These are phyloP conservation scores for Hypoxylon sp. DNA, from an alignment of 2,329 filamentous ascomycete genomes.

Conservation along the genomic window DNA sequence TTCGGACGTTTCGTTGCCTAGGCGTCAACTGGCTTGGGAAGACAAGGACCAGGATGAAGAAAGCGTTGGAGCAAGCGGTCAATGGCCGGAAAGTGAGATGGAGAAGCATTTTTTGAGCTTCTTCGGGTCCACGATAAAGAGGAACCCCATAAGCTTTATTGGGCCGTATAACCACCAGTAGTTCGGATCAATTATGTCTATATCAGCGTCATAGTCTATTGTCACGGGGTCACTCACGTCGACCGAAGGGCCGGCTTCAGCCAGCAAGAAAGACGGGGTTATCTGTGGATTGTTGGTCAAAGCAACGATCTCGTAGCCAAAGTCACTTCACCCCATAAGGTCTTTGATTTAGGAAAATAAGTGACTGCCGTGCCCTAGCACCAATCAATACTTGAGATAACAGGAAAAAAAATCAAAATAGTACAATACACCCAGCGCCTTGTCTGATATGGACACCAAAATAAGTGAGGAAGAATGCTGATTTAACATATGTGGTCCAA, in stretches of 20 bases:
- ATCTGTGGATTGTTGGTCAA: constrained; percentile 39
- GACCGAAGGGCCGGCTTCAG: constrained; percentile 26
- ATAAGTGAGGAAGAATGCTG: not conserved
- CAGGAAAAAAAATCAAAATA: constrained; percentile 30
- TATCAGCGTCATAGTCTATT: constrained; percentile 29
- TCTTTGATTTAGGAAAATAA: constrained; percentile 40
- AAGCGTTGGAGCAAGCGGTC: constrained; percentile 46
- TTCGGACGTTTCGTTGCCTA: constrained; percentile 42
- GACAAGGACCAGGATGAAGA: constrained; percentile 41
- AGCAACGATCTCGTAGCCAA: constrained; percentile 35
- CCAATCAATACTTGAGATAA: constrained; percentile 30
- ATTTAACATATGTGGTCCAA: not conserved
- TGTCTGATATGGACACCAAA: not conserved
- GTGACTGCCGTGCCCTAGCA: constrained; percentile 40
- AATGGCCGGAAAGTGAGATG: constrained; percentile 29
- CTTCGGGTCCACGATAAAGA: constrained; percentile 24
- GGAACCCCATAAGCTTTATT: constrained; percentile 37
- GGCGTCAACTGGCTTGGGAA: constrained; percentile 38
- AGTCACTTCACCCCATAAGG: constrained; percentile 40
- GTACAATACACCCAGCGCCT: constrained; percentile 24
- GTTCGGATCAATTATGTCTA: constrained; percentile 32
- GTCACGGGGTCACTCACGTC: constrained; percentile 24
- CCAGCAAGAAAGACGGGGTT: constrained; percentile 36
- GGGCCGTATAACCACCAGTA: constrained; percentile 36
- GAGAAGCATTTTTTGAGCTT: constrained; percentile 30